A percentile compares a stretch with the other conserved stretches of the same genome.
Conservation (phyloP, 2,329 filamentous ascomycete genomes). For the Apiospora marii region DNA sequence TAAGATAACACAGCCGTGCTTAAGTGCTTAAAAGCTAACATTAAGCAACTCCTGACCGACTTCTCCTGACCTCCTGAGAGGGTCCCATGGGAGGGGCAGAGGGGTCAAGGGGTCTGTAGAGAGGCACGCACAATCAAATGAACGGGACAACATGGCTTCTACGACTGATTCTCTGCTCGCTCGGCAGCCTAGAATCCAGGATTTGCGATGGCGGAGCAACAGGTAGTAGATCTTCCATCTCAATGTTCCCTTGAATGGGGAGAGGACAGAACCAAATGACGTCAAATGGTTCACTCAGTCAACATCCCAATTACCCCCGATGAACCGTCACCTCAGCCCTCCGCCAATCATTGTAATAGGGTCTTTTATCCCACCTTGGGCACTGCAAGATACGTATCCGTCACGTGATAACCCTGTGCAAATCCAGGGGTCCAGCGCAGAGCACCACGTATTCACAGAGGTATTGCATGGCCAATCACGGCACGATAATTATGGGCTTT, state of each 20-base stretch:
- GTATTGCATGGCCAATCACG: neutral
- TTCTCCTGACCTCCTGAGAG: constrained; percentile 17
- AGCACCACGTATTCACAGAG: neutral
- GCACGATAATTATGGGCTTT: too few relatives aligned
- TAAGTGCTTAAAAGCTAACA: neutral
- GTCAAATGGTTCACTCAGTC: constrained; percentile 9
- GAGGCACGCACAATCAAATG: constrained; percentile 9
- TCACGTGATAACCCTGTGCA: neutral
- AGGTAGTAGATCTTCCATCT: neutral
- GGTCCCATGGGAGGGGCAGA: neutral
- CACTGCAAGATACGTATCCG: neutral
- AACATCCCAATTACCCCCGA: neutral
- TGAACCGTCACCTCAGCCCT: neutral
- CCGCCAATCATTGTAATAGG: neutral
- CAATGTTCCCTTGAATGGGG: neutral
- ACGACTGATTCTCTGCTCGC: neutral
- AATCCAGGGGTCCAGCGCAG: neutral
- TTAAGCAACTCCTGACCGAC: constrained; percentile 4
- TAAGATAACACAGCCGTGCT: neutral
- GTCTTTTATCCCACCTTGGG: neutral
- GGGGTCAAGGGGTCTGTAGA: neutral
- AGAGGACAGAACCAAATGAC: neutral
- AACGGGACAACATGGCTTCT: neutral
- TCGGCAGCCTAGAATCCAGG: neutral
- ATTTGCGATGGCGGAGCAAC: neutral